Evolutionary conservation across 345 rosid genomes (phyloP).

Genomic region (Brassica cretica): DNA sequence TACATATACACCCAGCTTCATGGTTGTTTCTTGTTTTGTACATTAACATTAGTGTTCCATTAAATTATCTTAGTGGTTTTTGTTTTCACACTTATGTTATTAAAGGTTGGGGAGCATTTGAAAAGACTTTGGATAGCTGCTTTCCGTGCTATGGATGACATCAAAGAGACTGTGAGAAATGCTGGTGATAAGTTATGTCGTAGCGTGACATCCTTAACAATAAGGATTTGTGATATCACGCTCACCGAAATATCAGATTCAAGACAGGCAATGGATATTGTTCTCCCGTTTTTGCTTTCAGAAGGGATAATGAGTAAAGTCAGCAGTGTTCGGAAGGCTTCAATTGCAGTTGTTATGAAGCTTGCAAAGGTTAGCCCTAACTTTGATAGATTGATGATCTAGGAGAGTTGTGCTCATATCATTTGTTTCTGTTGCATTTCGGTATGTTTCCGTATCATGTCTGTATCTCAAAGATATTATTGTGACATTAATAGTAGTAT

Average conservation of each 20-base stretch:
- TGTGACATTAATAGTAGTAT: background rate
- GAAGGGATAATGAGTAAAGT: constrained; percentile 97
- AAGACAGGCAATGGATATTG: constrained; percentile 72
- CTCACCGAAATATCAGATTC: constrained; percentile 80
- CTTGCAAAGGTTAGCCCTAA: constrained; percentile 74
- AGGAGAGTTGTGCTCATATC: constrained; percentile 19
- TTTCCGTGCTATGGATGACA: constrained; percentile 99
- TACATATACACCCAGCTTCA: constrained; percentile 5
- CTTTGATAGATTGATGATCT: constrained; percentile 17
- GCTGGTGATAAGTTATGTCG: constrained; percentile 92
- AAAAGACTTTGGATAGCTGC: constrained; percentile 76
- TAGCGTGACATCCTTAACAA: constrained; percentile 70
- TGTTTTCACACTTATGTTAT: constrained; percentile 23
- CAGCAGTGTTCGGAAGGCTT: constrained; percentile 78
- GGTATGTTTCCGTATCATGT: constrained; percentile 7
- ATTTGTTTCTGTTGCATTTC: constrained; percentile 15
- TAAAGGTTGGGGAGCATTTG: constrained; percentile 75
- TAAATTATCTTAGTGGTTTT: constrained; percentile 8
- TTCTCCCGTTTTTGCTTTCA: constrained; percentile 78
- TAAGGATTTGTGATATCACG: constrained; percentile 85
- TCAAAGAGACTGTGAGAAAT: constrained; percentile 95
- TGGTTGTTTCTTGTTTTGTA: constrained; percentile 18
- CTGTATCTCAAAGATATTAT: constrained; percentile 1
- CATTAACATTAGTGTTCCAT: background rate
- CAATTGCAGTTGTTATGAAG: constrained; percentile 95